Evolutionary conservation across 305 asterid species (phyloP).

Genomic region (Withania somnifera): DNA sequence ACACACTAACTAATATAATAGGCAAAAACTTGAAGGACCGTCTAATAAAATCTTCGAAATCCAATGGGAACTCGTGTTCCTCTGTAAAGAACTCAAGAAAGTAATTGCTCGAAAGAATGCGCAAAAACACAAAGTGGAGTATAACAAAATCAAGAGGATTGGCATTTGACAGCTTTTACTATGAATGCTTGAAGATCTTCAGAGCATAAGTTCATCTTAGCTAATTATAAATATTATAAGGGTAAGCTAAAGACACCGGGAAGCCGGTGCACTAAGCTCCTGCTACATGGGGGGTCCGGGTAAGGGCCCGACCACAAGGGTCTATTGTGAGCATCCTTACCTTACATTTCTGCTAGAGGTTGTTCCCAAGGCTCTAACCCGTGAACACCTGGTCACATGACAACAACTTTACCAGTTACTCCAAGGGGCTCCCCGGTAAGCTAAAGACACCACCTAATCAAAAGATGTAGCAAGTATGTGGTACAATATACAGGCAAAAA

Average conservation of each 20-base stretch:
- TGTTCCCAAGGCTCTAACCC: too few species aligned
- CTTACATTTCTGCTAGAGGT: too few species aligned
- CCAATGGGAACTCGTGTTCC: neutral
- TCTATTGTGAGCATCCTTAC: too few species aligned
- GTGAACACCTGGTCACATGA: too few species aligned
- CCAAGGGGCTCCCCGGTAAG: too few species aligned
- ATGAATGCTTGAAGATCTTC: neutral
- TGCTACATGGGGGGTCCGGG: too few species aligned
- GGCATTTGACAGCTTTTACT: neutral
- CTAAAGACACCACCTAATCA: neutral
- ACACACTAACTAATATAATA: neutral
- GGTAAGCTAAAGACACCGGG: neutral
- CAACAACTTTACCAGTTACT: too few species aligned
- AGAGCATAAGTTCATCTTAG: neutral
- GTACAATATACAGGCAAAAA: neutral
- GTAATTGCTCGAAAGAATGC: neutral
- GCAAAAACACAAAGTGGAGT: neutral
- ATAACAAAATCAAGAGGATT: neutral
- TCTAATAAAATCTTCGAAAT: neutral
- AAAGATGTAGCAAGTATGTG: neutral
- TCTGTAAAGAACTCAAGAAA: neutral
- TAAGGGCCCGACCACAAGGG: too few species aligned
- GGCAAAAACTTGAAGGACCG: neutral
- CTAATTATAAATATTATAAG: neutral
- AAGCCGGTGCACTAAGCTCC: too few species aligned